Evolutionary conservation across 1,284 basidiomycete species (phyloP).

Genomic region (Phellopilus nigrolimitatus): DNA sequence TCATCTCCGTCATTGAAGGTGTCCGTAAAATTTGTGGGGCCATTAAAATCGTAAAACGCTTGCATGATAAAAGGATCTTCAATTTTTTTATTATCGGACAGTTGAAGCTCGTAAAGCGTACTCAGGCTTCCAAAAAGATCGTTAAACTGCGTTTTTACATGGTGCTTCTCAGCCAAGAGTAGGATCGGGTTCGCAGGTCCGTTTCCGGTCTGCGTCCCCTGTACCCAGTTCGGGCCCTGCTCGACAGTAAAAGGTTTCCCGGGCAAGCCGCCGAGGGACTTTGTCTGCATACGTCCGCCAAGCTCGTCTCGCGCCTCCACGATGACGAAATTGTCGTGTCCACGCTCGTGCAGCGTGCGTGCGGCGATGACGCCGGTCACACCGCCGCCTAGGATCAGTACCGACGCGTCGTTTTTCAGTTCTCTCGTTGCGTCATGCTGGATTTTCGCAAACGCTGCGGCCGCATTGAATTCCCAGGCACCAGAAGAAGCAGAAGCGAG

Average conservation of each 20-base stretch:
- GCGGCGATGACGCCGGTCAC: slow-evolving; percentile 65
- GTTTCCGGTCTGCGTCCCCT: slow-evolving; percentile 51
- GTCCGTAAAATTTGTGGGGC: slow-evolving; percentile 42
- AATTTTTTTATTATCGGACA: not conserved
- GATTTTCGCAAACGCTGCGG: no score
- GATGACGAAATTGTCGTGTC: slow-evolving; percentile 56
- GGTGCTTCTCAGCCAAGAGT: slow-evolving; percentile 54
- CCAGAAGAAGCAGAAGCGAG: not conserved
- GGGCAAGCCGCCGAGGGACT: slow-evolving; percentile 37
- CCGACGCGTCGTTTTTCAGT: slow-evolving; percentile 20
- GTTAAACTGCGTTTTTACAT: slow-evolving; percentile 42
- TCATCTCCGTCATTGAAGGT: slow-evolving; percentile 38
- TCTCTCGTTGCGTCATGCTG: not conserved
- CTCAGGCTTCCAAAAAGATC: slow-evolving; percentile 46
- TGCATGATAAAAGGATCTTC: not conserved
- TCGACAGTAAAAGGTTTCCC: slow-evolving; percentile 45
- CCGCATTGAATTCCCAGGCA: not conserved
- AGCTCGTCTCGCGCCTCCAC: slow-evolving; percentile 56
- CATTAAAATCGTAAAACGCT: slow-evolving; percentile 51
- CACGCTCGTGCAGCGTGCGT: slow-evolving; percentile 50
- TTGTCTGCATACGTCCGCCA: slow-evolving; percentile 55
- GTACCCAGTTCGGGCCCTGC: slow-evolving; percentile 68
- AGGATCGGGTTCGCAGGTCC: slow-evolving; percentile 59
- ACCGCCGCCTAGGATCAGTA: slow-evolving; percentile 59
- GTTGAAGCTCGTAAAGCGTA: slow-evolving; percentile 29